Evolutionary conservation across 768 basidiomycete genomes (phyloP).

Genomic region (Lentinula lateritia): DNA sequence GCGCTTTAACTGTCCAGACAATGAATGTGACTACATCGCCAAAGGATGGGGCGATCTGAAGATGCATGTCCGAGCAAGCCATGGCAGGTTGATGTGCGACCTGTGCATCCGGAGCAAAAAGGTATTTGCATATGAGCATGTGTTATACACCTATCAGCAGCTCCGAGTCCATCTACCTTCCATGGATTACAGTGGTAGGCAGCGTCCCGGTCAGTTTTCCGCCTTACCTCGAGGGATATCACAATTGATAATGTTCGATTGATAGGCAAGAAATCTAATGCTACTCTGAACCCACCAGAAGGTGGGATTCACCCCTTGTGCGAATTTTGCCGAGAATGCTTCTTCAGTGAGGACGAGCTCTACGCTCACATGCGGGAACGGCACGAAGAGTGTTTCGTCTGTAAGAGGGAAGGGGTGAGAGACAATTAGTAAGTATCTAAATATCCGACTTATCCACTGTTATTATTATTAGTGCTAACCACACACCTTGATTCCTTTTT

Average conservation of each 20-base stretch:
- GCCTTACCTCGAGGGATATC: not conserved
- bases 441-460: conserved; percentile 21
- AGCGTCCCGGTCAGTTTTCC: not conserved
- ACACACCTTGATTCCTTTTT: too few relatives aligned
- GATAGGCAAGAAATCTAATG: not conserved
- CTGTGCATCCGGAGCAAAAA: conserved; percentile 88
- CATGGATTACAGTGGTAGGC: conserved; percentile 30
- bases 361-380: conserved; percentile 87
- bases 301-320: conserved; percentile 76
- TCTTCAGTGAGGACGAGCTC: conserved; percentile 91
- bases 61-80: conserved; percentile 71
- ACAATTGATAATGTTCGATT: not conserved
- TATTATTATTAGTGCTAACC: conserved; percentile 52
- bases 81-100: conserved; percentile 80
- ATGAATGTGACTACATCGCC: conserved; percentile 76
- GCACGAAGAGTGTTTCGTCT: conserved; percentile 97
- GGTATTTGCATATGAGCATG: conserved; percentile 94
- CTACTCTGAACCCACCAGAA: conserved; percentile 40
- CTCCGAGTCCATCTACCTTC: conserved; percentile 77
- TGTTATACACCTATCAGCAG: conserved; percentile 64
- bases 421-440: conserved; percentile 72
- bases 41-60: conserved; percentile 89
- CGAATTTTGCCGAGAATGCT: conserved; percentile 88
- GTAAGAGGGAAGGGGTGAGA: conserved; percentile 72
- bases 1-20: conserved; percentile 90